These are phyloP conservation scores for Angomonas ambiguus DNA, from an alignment of 208 protist genomes.

Conservation along the genomic window DNA sequence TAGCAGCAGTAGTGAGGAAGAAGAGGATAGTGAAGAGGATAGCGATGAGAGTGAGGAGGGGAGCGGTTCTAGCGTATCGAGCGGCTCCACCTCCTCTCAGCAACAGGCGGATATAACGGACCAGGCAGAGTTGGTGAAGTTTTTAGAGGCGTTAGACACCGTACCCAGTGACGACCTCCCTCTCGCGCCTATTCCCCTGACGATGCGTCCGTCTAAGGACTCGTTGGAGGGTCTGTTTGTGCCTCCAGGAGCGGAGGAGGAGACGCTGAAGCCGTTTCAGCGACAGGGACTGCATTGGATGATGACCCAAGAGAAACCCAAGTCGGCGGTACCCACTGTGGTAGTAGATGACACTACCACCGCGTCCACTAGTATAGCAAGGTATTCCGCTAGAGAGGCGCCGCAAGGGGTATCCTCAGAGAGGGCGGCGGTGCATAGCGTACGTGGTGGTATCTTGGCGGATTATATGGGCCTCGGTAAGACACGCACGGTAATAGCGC, in stretches of 20 bases:
- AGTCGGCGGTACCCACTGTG: too few species aligned
- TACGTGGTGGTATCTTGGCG: constrained; percentile 61
- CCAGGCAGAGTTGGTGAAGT: background rate
- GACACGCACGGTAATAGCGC: constrained; percentile 59
- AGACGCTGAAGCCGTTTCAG: background rate
- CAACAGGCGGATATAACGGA: background rate
- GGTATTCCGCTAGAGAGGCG: too few species aligned
- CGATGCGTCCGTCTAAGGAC: too few species aligned
- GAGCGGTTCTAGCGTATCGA: background rate
- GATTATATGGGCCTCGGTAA: constrained; percentile 81
- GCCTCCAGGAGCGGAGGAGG: too few species aligned
- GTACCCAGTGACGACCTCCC: background rate
- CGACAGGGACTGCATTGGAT: constrained; percentile 1
- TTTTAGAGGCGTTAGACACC: background rate
- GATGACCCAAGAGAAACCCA: constrained; percentile 3
- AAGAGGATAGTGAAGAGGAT: background rate
- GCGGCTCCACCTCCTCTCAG: background rate
- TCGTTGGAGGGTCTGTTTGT: too few species aligned
- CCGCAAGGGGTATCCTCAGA: too few species aligned
- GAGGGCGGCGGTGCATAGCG: constrained; percentile 2
- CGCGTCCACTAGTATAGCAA: too few species aligned
- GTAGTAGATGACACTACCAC: too few species aligned
- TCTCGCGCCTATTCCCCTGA: background rate
- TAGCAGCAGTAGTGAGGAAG: too few species aligned
- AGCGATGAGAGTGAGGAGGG: background rate